phyloP scores from a whole-genome alignment of 805 yeast species.

The Yarrowia divulgata region DNA sequence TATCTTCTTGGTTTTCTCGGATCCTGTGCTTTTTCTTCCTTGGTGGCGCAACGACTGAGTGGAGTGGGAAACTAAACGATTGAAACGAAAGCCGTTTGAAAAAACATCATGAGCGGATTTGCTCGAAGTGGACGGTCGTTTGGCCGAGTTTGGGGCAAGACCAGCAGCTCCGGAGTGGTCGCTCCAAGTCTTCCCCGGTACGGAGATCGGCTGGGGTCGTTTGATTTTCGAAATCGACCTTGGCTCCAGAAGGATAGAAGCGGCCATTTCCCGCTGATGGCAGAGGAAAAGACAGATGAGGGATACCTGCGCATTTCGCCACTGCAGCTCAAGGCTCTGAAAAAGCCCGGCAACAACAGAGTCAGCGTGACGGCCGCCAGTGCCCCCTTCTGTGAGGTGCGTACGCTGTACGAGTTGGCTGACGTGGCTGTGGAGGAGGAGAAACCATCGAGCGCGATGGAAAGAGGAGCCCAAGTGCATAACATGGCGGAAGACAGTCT shows the following conservation, averaged over 20 bases:
- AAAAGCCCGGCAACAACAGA: constrained; percentile 7
- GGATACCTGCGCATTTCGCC: constrained; percentile 28
- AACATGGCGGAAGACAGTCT: not conserved
- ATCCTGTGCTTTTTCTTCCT: constrained; percentile 79
- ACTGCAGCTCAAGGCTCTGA: constrained; percentile 11
- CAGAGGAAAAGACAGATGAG: constrained; percentile 13
- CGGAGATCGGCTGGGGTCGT: not conserved
- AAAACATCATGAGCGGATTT: constrained; percentile 21
- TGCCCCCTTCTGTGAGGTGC: constrained; percentile 28
- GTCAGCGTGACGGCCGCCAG: constrained; percentile 32
- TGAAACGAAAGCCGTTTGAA: not conserved
- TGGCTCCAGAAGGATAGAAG: not conserved
- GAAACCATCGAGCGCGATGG: constrained; percentile 5
- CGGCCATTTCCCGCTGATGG: constrained; percentile 6
- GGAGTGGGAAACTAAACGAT: constrained; percentile 15
- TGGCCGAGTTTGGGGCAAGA: constrained; percentile 22
- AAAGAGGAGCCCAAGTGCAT: constrained; percentile 21
- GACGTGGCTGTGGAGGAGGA: constrained; percentile 5
- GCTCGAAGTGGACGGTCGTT: constrained; percentile 4
- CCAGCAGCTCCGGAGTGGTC: not conserved
- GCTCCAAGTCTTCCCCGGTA: not conserved
- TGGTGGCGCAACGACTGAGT: constrained; percentile 64
- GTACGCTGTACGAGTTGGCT: constrained; percentile 27
- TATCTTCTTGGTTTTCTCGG: constrained; percentile 80
- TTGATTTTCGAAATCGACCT: not conserved